Base-by-base conservation (phyloP, 441 rosid species). In the Mallotus repandus region DNA sequence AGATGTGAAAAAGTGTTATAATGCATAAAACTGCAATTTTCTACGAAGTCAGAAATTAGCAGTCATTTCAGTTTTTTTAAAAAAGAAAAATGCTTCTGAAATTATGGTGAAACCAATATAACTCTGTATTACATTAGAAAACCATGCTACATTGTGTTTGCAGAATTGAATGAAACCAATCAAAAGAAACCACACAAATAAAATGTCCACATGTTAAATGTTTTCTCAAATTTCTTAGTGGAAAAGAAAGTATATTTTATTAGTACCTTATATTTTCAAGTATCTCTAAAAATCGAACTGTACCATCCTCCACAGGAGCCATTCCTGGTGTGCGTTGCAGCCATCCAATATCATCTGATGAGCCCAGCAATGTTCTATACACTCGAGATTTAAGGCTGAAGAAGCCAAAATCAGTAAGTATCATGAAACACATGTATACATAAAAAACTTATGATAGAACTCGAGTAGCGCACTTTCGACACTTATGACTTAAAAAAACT, bases 261-360 rank as follows among this genome's bases (percentile, higher is more conserved):
- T 14, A 21, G 22, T 70, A 87, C 92, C 89, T 88, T 77, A 86
- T 73, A 49, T 74, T 79, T 72, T 81, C 81, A 65, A 87, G 91
- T 77, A 90, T 77, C 79, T 86, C 89, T 71, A 85, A 73, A 74
- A 90, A 90, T 84, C 85, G 79, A 65, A 84, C 29, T 45, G 89
- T 86, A 60, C 91, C 91, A 76, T 88, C 85, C 69, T 79, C 79
- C 29, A 86, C 85, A 54, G 92, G 81, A 80, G 87, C 83, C 84
- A 90, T 84, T 77, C 84, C 91, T 46, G 87, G 89, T 19, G 85
- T 69, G 52, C 8, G 67, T 82, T 84, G 91, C 70, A 89, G 75
- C 95, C 91, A 90, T 69, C 95, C 95, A 62, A 90, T 88, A 78
- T 88, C 95, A 74, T 84, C 86, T 45, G 87, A 81, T 69, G 95